A percentile compares a stretch with the other conserved stretches of the same genome.
These are phyloP conservation scores for Pichia ethanolica DNA, from an alignment of 805 yeast species.

Conservation along the genomic window DNA sequence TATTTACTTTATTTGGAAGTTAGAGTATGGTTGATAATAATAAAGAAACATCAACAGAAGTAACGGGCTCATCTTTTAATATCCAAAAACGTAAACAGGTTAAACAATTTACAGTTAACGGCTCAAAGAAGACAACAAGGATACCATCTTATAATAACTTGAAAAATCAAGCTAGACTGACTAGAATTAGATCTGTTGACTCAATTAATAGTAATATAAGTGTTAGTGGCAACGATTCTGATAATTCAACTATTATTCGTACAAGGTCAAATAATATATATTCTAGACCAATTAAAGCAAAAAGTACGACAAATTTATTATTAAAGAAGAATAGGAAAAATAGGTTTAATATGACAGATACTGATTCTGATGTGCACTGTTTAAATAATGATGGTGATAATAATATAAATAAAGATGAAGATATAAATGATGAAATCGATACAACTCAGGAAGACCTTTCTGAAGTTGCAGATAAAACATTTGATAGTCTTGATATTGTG, in stretches of 20 bases:
- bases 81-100: constrained; percentile 19
- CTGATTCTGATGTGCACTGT: background rate
- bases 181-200: constrained; percentile 26
- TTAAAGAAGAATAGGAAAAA: constrained; percentile 11
- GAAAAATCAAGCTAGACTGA: constrained; percentile 27
- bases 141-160: constrained; percentile 27
- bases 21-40: background rate
- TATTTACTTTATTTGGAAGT: too few relatives aligned
- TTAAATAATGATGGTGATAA: background rate
- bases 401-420: background rate
- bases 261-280: constrained; percentile 17
- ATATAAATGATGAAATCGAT: background rate
- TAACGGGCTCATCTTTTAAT: background rate
- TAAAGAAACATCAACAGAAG: background rate
- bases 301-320: constrained; percentile 23
- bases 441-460: background rate
- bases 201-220: background rate
- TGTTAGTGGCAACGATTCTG: constrained; percentile 10
- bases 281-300: constrained; percentile 13
- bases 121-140: constrained; percentile 18
- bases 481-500: background rate
- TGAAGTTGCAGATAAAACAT: background rate
- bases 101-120: constrained; percentile 30
- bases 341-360: background rate
- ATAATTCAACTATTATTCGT: constrained; percentile 19